phyloP scores from a whole-genome alignment of 2,329 filamentous ascomycete species.

The Sordariomycetes sp. region DNA sequence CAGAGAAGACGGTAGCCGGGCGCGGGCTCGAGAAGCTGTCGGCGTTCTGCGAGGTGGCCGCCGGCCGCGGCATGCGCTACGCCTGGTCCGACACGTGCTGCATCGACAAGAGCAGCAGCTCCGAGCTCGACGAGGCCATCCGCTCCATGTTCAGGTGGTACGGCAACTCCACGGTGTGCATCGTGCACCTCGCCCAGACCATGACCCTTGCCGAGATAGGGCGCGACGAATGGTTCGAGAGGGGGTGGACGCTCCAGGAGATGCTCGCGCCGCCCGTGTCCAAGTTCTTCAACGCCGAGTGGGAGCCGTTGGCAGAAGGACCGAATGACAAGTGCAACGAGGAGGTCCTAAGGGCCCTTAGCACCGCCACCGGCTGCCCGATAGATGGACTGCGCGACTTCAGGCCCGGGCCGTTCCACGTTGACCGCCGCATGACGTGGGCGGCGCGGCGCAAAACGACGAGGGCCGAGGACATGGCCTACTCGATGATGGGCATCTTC shows the following conservation, averaged over 20 bases:
- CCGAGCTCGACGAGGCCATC: constrained; percentile 17
- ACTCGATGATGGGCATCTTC: constrained; percentile 22
- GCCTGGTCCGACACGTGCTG: constrained; percentile 20
- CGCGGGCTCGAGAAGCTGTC: background rate
- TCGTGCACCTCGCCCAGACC: constrained; percentile 14
- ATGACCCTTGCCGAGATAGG: background rate
- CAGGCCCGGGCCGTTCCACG: background rate
- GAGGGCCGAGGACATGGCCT: constrained; percentile 19
- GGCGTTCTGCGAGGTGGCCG: background rate
- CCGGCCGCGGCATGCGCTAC: constrained; percentile 5
- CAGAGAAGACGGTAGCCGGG: background rate
- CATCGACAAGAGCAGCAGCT: constrained; percentile 16
- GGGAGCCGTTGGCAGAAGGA: background rate
- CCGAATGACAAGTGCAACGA: background rate
- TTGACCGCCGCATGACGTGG: constrained; percentile 23
- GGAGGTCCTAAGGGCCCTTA: background rate
- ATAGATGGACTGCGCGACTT: background rate
- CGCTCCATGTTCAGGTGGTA: constrained; percentile 19
- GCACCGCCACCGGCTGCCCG: background rate
- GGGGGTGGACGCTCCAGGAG: constrained; percentile 12
- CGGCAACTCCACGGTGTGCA: constrained; percentile 12
- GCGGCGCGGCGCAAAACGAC: constrained; percentile 17
- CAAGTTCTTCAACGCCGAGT: constrained; percentile 8
- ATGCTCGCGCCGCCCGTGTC: constrained; percentile 8
- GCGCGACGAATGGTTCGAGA: constrained; percentile 9